Evolutionary conservation across 164 flowering plant species (phyloP), one percentile per base, ranked within the genome.

Genomic region (Cinnamomum micranthum): DNA sequence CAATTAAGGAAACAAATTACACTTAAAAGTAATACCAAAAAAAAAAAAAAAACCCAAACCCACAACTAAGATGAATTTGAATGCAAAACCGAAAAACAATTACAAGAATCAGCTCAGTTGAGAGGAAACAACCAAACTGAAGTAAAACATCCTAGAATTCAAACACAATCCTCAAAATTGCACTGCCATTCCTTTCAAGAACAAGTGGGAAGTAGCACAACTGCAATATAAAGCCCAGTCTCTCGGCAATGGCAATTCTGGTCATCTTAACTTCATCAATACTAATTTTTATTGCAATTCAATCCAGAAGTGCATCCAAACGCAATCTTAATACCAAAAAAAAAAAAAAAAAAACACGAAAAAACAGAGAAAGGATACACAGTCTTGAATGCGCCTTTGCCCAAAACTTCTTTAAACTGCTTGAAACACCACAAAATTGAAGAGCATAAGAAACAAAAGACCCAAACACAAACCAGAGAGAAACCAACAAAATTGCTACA

Each of bases 371-470:
- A 70, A 75, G 62, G 83, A 79, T 89, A 88, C 90, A 86, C 90
- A 63, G 85, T 85, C 77, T 89, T 89, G 79, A 75, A 88, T 31
- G 93, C 93, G 22, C 93, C 91, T 73, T 79, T 87, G n/a, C 93
- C 93, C 76, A 88, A 68, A 2, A 88, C 78, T 24, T 89, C 91
- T 50, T 71, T 80, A 68, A 81, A 90, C 93, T 90, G 89, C 76
- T 62, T n/a, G 24, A 71, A 2, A 75, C 69, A 23, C 52, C 17
- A 41, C 52, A 33, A 69, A 69, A 65, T 64, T 64, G 9, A 23
- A 41, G 62, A 25, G 64, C 25, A 7, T 14, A 17, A 58, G 59
- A 60, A 64, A 24, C n/a, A 51, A 55, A 13, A 64, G 11, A 9
- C 74, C 10, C 6, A 35, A 74, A 33, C 52, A 71, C 23, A 33